Evolutionary conservation across 306 rosid genomes (phyloP).

Genomic region (Echinosophora koreensis): DNA sequence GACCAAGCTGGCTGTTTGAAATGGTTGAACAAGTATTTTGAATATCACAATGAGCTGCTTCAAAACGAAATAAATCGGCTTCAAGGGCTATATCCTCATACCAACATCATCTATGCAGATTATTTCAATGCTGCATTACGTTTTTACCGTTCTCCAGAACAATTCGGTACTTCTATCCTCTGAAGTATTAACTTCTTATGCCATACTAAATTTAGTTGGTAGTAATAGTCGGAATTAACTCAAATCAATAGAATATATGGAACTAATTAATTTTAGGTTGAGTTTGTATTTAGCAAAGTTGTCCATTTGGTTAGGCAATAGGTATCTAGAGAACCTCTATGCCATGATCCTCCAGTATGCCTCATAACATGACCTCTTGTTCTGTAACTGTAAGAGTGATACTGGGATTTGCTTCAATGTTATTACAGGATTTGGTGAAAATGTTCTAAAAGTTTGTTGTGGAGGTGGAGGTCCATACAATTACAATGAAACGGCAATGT

Average conservation of each 20-base stretch:
- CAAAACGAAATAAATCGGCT: constrained; percentile 49
- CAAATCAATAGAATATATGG: constrained; percentile 4
- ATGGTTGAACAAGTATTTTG: constrained; percentile 54
- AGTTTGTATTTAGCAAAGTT: not conserved
- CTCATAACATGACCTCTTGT: not conserved
- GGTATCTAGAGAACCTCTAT: constrained; percentile 12
- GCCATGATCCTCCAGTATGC: not conserved
- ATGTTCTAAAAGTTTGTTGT: constrained; percentile 52
- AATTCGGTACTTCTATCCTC: constrained; percentile 53
- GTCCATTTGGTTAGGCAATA: constrained; percentile 3
- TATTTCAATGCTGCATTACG: constrained; percentile 55
- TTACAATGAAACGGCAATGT: constrained; percentile 40
- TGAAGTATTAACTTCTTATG: not conserved
- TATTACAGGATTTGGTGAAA: constrained; percentile 51
- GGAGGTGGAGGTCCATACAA: constrained; percentile 59
- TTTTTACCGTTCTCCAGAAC: constrained; percentile 48
- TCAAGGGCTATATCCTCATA: constrained; percentile 51
- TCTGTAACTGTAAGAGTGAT: constrained; percentile 9
- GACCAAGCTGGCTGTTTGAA: constrained; percentile 59
- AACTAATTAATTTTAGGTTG: constrained; percentile 9
- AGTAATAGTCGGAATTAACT: not conserved
- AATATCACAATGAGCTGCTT: constrained; percentile 57
- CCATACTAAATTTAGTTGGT: not conserved
- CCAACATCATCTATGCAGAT: constrained; percentile 61
- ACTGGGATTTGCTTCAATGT: not conserved